Percentiles rank a stretch among this genome's conserved stretches.
Conservation (phyloP, 495 filamentous ascomycete genomes). For the Penicillium herquei region DNA sequence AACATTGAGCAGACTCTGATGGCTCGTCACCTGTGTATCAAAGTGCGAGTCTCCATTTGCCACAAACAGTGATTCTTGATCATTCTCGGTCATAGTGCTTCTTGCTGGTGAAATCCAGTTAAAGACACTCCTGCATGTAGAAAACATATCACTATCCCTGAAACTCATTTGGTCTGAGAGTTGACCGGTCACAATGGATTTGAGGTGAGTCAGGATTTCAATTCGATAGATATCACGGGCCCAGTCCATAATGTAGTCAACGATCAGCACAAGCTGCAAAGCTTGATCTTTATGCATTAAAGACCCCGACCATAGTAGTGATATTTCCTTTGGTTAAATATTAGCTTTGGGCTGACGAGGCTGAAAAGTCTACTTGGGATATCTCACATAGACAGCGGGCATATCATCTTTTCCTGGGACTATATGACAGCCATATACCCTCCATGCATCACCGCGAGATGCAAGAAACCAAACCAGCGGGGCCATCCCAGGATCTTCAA, state of each 20-base stretch:
- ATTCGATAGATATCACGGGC: neutral
- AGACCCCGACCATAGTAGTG: neutral
- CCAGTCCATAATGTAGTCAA: neutral
- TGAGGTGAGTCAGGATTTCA: neutral
- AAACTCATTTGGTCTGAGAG: neutral
- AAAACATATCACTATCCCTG: neutral
- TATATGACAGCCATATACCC: neutral
- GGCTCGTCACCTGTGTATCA: neutral
- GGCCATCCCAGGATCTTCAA: neutral
- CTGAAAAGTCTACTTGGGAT: neutral
- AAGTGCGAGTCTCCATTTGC: neutral
- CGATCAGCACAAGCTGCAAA: neutral
- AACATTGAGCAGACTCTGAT: neutral
- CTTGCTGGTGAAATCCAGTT: neutral
- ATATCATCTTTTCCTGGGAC: neutral
- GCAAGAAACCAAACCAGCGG: neutral
- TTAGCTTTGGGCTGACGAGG: neutral
- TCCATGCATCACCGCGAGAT: neutral
- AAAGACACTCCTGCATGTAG: neutral
- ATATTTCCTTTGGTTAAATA: neutral
- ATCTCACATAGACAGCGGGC: neutral
- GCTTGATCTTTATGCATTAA: neutral
- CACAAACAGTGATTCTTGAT: neutral
- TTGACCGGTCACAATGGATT: neutral
- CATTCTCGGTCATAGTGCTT: neutral